Evolutionary conservation across 352 stramenopile species (phyloP), one percentile per base, ranked within the genome.

Genomic region (Phytopythium vexans): DNA sequence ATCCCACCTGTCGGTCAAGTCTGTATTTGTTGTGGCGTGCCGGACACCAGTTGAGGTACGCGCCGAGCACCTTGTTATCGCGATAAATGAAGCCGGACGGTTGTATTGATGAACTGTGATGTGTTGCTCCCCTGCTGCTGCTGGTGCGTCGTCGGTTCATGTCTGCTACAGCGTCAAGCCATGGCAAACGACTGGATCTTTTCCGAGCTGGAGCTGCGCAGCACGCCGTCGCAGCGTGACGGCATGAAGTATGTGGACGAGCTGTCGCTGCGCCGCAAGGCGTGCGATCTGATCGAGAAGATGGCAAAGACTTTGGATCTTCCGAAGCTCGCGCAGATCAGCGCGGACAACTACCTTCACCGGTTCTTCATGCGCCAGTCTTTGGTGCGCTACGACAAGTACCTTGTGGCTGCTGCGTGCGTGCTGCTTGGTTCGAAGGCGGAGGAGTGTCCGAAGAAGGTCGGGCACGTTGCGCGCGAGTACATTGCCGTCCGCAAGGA

Each of bases 281-380:
- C 75, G 12, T 94, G 85, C 47, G 73, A 89, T 59, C 92, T 92
- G 16, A 89, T 95, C 31, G 86, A 95, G 66, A 89, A 89, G 67
- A 83, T 96, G 60, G 73, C 77, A 21, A 90, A 91, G 43, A 58
- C 70, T 3, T 51, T 96, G 35, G 74, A 93, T 50, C 54, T 96
- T 39, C 80, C 86, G 14, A 92, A 92, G 56, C 72, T 95, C 7
- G 81, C 80, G 45, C 79, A 92, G 50, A 88, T 89, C 56, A 94
- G 77, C 41, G 87, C 83, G 16, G 74, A 87, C 66, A 89, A 90
- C 43, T 96, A 84, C 46, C 79, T 96, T n/a, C 87, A 96, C 54
- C 76, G 86, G 32, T 96, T 96, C 60, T 94, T 77, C 64, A 90
- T 88, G 71, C 75, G 81, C 3, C 83, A 94, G 65, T 92, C 83